Conservation (phyloP, 495 filamentous ascomycete genomes). For the Lophiostoma macrostomum region DNA sequence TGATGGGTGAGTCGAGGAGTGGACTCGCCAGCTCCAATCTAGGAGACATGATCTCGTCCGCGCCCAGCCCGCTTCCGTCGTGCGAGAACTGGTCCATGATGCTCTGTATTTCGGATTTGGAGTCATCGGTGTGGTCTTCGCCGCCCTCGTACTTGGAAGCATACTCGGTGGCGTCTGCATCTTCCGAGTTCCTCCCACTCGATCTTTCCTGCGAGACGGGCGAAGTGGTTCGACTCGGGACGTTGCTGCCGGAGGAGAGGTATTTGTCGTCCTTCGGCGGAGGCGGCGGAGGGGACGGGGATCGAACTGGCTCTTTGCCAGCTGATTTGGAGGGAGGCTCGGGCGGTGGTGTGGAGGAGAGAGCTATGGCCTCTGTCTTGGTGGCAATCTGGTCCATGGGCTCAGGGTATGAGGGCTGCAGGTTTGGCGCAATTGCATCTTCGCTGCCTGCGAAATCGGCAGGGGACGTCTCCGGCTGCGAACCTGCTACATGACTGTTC, state of each 20-base stretch:
- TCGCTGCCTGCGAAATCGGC: too few relatives aligned
- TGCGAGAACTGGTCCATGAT: slow-evolving; percentile 78
- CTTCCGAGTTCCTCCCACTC: slow-evolving; percentile 29
- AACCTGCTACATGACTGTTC: too few relatives aligned
- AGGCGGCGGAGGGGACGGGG: slow-evolving; percentile 32
- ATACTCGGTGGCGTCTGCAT: slow-evolving; percentile 37
- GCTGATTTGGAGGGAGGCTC: slow-evolving; percentile 15
- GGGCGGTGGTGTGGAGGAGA: slow-evolving; percentile 28
- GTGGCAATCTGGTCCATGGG: slow-evolving; percentile 4
- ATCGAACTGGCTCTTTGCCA: slow-evolving; percentile 22
- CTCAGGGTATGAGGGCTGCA: not conserved
- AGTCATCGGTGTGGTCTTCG: slow-evolving; percentile 59
- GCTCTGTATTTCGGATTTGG: slow-evolving; percentile 84
- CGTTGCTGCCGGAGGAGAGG: slow-evolving; percentile 53
- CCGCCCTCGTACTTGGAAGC: slow-evolving; percentile 50
- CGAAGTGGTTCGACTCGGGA: slow-evolving; percentile 48
- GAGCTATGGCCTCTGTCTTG: not conserved
- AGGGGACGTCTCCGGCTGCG: too few relatives aligned
- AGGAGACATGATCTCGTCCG: slow-evolving; percentile 80
- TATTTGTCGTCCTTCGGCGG: slow-evolving; percentile 54
- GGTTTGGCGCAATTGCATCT: too few relatives aligned
- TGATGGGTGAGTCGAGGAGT: slow-evolving; percentile 57
- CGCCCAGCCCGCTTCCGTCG: slow-evolving; percentile 60
- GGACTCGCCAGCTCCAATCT: slow-evolving; percentile 70
- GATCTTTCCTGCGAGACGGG: slow-evolving; percentile 40